Percentiles rank a stretch among this genome's conserved stretches.
Evolutionary conservation across 306 rosid species (phyloP).

Genomic region (Vigna trinervia): DNA sequence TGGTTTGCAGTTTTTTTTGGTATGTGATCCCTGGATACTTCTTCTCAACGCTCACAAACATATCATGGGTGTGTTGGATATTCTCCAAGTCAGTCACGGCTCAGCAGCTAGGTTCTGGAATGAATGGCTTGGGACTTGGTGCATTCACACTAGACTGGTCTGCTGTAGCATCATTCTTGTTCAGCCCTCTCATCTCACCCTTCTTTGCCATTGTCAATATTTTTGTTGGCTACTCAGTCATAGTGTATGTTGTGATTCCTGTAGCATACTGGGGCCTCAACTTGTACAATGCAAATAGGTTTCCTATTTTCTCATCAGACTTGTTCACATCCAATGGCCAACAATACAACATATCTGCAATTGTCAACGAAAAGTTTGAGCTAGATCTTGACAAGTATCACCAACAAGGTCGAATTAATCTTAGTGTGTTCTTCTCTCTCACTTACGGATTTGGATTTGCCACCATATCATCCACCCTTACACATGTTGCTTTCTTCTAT

Average conservation of each 20-base stretch:
- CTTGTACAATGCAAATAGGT: constrained; percentile 53
- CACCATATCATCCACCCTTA: constrained; percentile 68
- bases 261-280: constrained; percentile 73
- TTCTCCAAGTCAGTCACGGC: constrained; percentile 76
- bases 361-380: constrained; percentile 69
- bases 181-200: constrained; percentile 73
- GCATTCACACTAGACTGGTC: constrained; percentile 40
- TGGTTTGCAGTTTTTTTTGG: constrained; percentile 60
- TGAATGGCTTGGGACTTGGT: constrained; percentile 52
- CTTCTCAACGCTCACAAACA: constrained; percentile 65
- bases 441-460: constrained; percentile 79
- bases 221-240: constrained; percentile 53
- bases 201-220: constrained; percentile 72
- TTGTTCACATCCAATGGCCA: constrained; percentile 68
- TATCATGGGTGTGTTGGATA: constrained; percentile 69
- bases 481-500: constrained; percentile 69
- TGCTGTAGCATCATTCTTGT: constrained; percentile 67
- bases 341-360: constrained; percentile 57
- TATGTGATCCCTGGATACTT: constrained; percentile 62
- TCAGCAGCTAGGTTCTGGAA: constrained; percentile 83
- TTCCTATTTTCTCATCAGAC: constrained; percentile 75
- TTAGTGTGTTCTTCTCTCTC: constrained; percentile 65
- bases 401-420: constrained; percentile 61
- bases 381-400: constrained; percentile 49
- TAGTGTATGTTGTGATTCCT: constrained; percentile 60